phyloP scores from a whole-genome alignment of 176 grass and related monocot genomes.

The Melocanna baccifera region DNA sequence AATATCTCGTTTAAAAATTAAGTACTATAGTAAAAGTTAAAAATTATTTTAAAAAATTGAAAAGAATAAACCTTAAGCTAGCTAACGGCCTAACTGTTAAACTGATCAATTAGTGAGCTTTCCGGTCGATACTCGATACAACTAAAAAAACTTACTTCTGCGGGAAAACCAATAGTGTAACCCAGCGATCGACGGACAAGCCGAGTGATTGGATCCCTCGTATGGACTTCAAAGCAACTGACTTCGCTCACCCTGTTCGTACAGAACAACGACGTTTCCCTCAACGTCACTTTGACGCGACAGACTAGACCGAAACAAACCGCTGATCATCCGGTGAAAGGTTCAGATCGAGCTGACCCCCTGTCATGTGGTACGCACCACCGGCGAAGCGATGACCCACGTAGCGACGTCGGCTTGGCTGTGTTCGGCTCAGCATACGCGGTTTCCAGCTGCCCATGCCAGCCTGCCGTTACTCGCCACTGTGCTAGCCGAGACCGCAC shows the following conservation, averaged over 20 bases:
- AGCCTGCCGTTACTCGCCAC: background rate
- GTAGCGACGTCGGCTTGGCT: conserved; percentile 1
- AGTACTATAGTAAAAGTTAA: too few relatives aligned
- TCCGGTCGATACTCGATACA: too few relatives aligned
- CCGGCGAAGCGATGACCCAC: background rate
- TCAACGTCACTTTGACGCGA: conserved; percentile 2
- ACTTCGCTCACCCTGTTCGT: background rate
- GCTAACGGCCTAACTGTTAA: too few relatives aligned
- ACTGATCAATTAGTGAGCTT: too few relatives aligned
- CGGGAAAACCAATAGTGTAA: too few relatives aligned
- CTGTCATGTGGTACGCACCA: background rate
- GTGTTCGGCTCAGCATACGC: conserved; percentile 9
- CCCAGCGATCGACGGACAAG: too few relatives aligned
- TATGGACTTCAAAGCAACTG: background rate
- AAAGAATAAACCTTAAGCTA: too few relatives aligned
- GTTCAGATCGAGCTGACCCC: background rate
- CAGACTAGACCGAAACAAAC: background rate
- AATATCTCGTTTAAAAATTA: too few relatives aligned
- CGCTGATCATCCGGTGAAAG: background rate
- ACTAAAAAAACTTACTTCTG: too few relatives aligned
- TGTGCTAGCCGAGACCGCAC: conserved; percentile 13
- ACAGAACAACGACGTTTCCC: background rate
- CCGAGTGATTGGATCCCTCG: too few relatives aligned
- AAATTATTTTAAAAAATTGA: too few relatives aligned
- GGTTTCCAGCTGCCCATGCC: conserved; percentile 22